phyloP scores from a whole-genome alignment of 257 asterid species.

The Ophiorrhiza pumila region DNA sequence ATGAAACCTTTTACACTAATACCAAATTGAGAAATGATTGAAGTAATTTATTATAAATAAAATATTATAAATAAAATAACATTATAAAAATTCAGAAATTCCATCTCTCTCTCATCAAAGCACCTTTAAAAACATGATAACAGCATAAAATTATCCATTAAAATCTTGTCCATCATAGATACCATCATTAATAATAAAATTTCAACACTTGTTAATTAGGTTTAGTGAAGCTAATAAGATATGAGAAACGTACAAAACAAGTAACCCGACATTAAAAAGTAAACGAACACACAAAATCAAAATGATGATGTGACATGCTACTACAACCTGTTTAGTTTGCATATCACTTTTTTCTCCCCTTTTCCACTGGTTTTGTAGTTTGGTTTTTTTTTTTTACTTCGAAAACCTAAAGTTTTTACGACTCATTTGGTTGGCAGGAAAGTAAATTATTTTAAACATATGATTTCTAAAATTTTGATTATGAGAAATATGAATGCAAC shows the following conservation, averaged over 20 bases:
- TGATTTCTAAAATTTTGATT: no score
- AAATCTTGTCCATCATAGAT: neutral
- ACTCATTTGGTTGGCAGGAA: no score
- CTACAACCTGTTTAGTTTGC: neutral
- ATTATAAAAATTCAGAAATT: no score
- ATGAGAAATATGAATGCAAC: no score
- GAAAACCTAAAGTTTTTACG: neutral
- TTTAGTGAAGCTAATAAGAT: neutral
- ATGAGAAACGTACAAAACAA: conserved; percentile 4
- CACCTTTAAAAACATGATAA: neutral
- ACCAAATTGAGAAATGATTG: no score
- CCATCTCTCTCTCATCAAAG: neutral
- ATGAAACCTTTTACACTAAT: no score
- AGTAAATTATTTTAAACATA: no score
- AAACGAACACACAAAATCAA: neutral
- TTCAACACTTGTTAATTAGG: neutral
- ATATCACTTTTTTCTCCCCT: neutral
- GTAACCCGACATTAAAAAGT: neutral
- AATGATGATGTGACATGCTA: neutral
- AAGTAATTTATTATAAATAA: no score
- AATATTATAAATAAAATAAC: no score
- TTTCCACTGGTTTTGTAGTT: no score
- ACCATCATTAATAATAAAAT: neutral
- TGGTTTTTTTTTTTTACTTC: neutral
- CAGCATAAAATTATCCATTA: neutral